Evolutionary conservation across 2,329 filamentous ascomycete genomes (phyloP).

Genomic region (Chaetomiaceae sp.): DNA sequence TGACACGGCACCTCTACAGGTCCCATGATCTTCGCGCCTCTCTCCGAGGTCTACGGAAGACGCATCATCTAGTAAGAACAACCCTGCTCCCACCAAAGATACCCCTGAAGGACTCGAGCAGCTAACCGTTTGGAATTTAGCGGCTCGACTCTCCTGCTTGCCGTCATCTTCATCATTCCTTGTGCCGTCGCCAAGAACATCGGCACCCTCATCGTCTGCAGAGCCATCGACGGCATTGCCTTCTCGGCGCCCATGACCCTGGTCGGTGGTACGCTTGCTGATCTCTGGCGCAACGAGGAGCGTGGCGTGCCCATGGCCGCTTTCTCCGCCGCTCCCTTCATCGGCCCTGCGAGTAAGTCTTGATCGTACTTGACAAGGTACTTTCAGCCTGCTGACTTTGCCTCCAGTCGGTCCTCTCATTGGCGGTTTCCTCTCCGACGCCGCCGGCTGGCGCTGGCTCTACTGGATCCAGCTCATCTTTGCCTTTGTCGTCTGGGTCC

Average conservation of each 20-base stretch:
- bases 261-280: constrained; percentile 75
- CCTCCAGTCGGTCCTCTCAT: constrained; percentile 60
- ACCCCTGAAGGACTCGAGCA: neutral
- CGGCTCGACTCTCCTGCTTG: constrained; percentile 59
- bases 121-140: constrained; percentile 25
- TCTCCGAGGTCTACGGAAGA: constrained; percentile 71
- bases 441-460: constrained; percentile 72
- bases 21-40: constrained; percentile 73
- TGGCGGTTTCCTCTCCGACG: constrained; percentile 70
- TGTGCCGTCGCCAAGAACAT: constrained; percentile 75
- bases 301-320: constrained; percentile 82
- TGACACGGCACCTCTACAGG: constrained; percentile 35
- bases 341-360: constrained; percentile 63
- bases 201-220: constrained; percentile 67
- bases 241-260: constrained; percentile 85
- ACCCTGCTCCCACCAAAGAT: neutral
- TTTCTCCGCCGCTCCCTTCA: constrained; percentile 76
- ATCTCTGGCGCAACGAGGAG: constrained; percentile 81
- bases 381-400: constrained; percentile 10
- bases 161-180: constrained; percentile 75
- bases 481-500: constrained; percentile 60
- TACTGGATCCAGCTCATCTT: constrained; percentile 86
- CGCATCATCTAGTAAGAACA: constrained; percentile 60
- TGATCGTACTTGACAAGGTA: neutral
- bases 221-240: constrained; percentile 74